These are phyloP conservation scores for Fusarium sp. DNA, from an alignment of 2,329 filamentous ascomycete genomes.

Conservation along the genomic window DNA sequence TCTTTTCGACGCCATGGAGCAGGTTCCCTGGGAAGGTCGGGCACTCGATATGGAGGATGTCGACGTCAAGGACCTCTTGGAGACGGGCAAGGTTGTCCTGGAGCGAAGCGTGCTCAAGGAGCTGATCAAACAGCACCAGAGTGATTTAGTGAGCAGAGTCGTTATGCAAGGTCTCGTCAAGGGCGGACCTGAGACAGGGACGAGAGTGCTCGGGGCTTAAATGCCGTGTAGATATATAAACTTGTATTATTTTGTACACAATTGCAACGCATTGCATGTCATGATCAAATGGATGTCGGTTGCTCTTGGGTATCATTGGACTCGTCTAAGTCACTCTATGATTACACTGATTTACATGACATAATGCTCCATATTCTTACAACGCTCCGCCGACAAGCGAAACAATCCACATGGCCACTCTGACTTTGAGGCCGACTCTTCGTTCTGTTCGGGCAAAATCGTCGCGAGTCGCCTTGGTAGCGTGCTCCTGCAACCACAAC, in stretches of 20 bases:
- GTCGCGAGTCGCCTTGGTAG: constrained; percentile 73
- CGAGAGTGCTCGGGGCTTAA: constrained; percentile 52
- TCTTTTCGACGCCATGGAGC: constrained; percentile 74
- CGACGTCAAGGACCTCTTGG: constrained; percentile 94
- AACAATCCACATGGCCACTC: constrained; percentile 94
- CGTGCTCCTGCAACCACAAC: constrained; percentile 80
- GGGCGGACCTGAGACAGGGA: constrained; percentile 50
- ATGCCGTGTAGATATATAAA: constrained; percentile 41
- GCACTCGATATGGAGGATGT: constrained; percentile 80
- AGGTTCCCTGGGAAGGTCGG: constrained; percentile 73
- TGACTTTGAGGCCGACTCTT: constrained; percentile 84
- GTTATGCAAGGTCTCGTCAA: constrained; percentile 55
- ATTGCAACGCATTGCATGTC: constrained; percentile 17
- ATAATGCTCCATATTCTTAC: constrained; percentile 53
- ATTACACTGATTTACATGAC: constrained; percentile 34
- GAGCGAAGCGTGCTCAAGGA: constrained; percentile 82
- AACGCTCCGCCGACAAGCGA: constrained; percentile 87
- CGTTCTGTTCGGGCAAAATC: constrained; percentile 86
- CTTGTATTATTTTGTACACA: constrained; percentile 48
- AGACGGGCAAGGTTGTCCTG: constrained; percentile 85
- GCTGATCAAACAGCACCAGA: constrained; percentile 78
- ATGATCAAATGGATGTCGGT: not conserved
- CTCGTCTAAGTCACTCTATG: constrained; percentile 7
- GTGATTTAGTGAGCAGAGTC: constrained; percentile 67
- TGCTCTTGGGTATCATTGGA: constrained; percentile 29